Evolutionary conservation across 2,329 filamentous ascomycete species (phyloP).

Genomic region (Fusarium cyanostomum): DNA sequence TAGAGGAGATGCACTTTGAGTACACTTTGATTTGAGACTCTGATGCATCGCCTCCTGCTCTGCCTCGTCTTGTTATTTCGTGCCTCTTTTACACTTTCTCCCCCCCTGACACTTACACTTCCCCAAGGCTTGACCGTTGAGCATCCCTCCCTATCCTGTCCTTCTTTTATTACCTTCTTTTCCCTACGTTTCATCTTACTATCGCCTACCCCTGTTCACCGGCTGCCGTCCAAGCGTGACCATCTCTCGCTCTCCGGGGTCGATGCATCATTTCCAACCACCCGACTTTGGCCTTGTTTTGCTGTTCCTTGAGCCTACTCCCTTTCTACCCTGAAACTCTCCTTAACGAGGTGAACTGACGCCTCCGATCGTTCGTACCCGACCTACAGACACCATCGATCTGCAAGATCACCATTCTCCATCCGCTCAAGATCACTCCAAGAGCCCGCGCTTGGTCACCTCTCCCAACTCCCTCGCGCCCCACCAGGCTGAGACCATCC

Average conservation of each 20-base stretch:
- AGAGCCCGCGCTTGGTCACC: slow-evolving; percentile 26
- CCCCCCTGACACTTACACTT: slow-evolving; percentile 25
- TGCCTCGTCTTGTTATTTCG: slow-evolving; percentile 24
- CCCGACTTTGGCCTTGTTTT: slow-evolving; percentile 32
- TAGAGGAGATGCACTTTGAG: slow-evolving; percentile 6
- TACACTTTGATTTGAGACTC: slow-evolving; percentile 11
- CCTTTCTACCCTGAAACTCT: slow-evolving; percentile 1
- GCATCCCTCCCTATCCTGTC: slow-evolving; percentile 23
- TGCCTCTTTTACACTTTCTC: slow-evolving; percentile 19
- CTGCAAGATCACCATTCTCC: slow-evolving; percentile 85
- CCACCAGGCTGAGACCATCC: slow-evolving; percentile 86
- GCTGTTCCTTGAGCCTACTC: slow-evolving; percentile 24
- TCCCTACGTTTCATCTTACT: slow-evolving; percentile 33
- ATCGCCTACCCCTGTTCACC: slow-evolving; percentile 34
- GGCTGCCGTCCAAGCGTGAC: slow-evolving; percentile 34
- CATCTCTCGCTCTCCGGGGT: slow-evolving; percentile 23
- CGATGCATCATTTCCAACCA: slow-evolving; percentile 40
- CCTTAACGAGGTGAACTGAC: slow-evolving; percentile 33
- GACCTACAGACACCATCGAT: slow-evolving; percentile 83
- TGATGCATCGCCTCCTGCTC: slow-evolving; percentile 20
- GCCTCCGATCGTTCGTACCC: slow-evolving; percentile 14
- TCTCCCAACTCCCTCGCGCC: slow-evolving; percentile 69
- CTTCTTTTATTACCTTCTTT: slow-evolving; percentile 34
- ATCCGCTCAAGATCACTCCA: slow-evolving; percentile 82
- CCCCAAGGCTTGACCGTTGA: slow-evolving; percentile 14